A percentile compares a stretch with the other conserved stretches of the same genome.
Conservation (phyloP, 2,329 filamentous ascomycete genomes). For the Paecilomyces variotii region DNA sequence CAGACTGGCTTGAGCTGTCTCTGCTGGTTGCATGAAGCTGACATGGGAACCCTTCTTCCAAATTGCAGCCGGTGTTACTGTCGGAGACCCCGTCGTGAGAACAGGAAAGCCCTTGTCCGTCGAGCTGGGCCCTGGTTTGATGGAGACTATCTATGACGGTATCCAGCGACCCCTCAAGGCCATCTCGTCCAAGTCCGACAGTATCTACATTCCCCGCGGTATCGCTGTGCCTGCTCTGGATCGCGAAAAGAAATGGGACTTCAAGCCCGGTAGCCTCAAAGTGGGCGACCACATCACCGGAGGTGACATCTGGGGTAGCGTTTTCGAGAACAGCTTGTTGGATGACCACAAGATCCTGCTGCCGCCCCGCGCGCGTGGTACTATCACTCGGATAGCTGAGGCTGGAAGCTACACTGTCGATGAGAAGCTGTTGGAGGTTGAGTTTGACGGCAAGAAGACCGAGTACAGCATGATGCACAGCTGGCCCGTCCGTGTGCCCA, state of each 20-base stretch:
- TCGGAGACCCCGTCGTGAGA: slow-evolving; percentile 83
- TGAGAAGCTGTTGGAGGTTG: slow-evolving; percentile 88
- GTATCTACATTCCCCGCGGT: slow-evolving; percentile 96
- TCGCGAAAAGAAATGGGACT: slow-evolving; percentile 92
- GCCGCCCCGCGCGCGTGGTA: slow-evolving; percentile 81
- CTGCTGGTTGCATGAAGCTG: not conserved
- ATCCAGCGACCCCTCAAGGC: slow-evolving; percentile 90
- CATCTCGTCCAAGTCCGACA: slow-evolving; percentile 68
- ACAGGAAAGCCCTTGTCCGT: slow-evolving; percentile 96
- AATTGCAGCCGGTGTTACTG: slow-evolving; percentile 69
- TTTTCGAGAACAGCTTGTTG: slow-evolving; percentile 93
- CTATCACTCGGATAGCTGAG: slow-evolving; percentile 80
- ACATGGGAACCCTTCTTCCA: not conserved
- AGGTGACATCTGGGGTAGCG: slow-evolving; percentile 89
- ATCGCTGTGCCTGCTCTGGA: slow-evolving; percentile 82
- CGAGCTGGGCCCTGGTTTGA: slow-evolving; percentile 90
- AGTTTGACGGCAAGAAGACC: slow-evolving; percentile 93
- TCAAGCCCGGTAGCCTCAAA: slow-evolving; percentile 75
- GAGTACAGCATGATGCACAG: slow-evolving; percentile 97
- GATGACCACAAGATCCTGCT: slow-evolving; percentile 88
- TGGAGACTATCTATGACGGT: slow-evolving; percentile 99
- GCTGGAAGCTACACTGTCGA: slow-evolving; percentile 92
- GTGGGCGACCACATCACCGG: slow-evolving; percentile 95
- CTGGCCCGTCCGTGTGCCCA: slow-evolving; percentile 94
- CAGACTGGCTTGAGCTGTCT: not conserved